phyloP scores from a whole-genome alignment of 2,329 filamentous ascomycete genomes.

The Rachicladosporium sp. region DNA sequence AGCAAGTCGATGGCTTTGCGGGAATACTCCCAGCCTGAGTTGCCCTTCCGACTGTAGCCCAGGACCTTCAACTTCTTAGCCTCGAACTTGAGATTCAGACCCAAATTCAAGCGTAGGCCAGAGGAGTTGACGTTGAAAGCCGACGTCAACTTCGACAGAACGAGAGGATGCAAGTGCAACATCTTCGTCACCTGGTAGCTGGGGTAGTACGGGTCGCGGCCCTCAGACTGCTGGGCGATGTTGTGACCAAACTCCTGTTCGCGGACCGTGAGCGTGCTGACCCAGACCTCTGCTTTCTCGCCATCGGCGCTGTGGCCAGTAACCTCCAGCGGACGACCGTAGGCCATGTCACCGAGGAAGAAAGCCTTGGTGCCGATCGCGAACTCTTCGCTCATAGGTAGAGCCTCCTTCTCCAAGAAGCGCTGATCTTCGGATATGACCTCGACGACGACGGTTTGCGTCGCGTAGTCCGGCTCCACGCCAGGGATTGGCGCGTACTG shows the following conservation, averaged over 20 bases:
- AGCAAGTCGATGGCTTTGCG: conserved; percentile 69
- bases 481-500: conserved; percentile 81
- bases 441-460: conserved; percentile 79
- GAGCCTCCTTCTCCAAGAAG: conserved; percentile 79
- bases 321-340: conserved; percentile 80
- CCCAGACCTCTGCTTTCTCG: conserved; percentile 65
- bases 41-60: conserved; percentile 79
- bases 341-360: conserved; percentile 87
- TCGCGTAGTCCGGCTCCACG: conserved; percentile 78
- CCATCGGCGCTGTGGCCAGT: conserved; percentile 54
- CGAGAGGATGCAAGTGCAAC: conserved; percentile 69
- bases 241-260: conserved; percentile 72
- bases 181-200: conserved; percentile 80
- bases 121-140: conserved; percentile 79
- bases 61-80: conserved; percentile 89
- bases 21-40: conserved; percentile 92
- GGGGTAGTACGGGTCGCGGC: conserved; percentile 63
- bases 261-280: conserved; percentile 58
- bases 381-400: conserved; percentile 86
- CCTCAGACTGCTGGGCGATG: conserved; percentile 60
- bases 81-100: conserved; percentile 94
- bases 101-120: conserved; percentile 75
- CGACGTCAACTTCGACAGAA: conserved; percentile 90
- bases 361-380: conserved; percentile 73
- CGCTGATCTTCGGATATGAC: conserved; percentile 84